Percentiles rank a stretch among this genome's conserved stretches.
Evolutionary conservation across 2,329 filamentous ascomycete genomes (phyloP).

Genomic region (Pseudogymnoascus sp.): DNA sequence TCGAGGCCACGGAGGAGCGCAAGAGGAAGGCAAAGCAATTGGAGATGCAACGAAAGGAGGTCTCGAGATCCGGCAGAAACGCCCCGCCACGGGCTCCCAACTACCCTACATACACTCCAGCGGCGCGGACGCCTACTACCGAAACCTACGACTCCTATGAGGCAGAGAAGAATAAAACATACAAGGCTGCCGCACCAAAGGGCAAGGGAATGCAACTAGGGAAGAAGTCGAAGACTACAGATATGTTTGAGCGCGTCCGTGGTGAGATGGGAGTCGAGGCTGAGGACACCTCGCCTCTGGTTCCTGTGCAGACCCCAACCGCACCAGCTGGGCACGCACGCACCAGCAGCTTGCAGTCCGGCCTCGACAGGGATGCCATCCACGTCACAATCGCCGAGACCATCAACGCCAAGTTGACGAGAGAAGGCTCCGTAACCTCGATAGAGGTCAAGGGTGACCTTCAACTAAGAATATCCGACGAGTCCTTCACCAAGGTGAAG

Average conservation of each 20-base stretch:
- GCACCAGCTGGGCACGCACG: conserved; percentile 42
- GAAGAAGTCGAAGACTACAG: conserved; percentile 96
- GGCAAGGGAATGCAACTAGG: conserved; percentile 98
- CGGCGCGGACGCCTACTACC: conserved; percentile 60
- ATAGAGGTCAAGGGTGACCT: conserved; percentile 88
- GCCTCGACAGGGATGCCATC: conserved; percentile 72
- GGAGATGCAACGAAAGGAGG: conserved; percentile 97
- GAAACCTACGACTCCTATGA: conserved; percentile 92
- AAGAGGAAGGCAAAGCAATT: conserved; percentile 98
- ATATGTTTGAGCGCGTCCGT: conserved; percentile 93
- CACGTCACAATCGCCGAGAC: conserved; percentile 81
- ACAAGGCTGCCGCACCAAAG: conserved; percentile 60
- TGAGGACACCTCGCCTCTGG: conserved; percentile 63
- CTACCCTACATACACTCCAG: conserved; percentile 84
- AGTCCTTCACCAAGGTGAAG: conserved; percentile 84
- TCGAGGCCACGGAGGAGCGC: conserved; percentile 74
- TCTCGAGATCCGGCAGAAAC: conserved; percentile 64
- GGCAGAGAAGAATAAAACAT: conserved; percentile 91
- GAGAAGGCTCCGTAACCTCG: conserved; percentile 79
- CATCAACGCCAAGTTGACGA: conserved; percentile 81
- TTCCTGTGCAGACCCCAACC: conserved; percentile 42
- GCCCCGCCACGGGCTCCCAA: conserved; percentile 63
- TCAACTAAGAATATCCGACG: conserved; percentile 80
- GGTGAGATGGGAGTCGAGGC: conserved; percentile 82
- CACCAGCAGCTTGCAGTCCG: conserved; percentile 53